These are phyloP conservation scores for Halteria grandinella DNA, from an alignment of 73 alveolate species.

Conservation along the genomic window DNA sequence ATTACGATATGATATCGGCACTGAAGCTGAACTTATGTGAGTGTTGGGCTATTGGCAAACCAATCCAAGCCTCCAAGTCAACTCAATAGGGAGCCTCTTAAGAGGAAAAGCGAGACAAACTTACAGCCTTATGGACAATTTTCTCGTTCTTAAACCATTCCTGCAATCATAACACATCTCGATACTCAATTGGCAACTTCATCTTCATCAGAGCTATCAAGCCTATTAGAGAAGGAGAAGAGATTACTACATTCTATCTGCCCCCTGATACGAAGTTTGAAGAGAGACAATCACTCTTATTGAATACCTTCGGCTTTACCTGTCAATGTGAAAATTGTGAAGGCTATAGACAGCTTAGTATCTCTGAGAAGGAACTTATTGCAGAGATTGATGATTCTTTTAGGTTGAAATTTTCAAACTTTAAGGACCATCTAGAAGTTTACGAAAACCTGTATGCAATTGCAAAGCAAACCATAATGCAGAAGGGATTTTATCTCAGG, in stretches of 20 bases:
- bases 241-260: background rate
- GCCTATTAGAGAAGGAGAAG: background rate
- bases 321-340: too few relatives aligned
- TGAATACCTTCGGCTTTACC: too few relatives aligned
- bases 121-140: background rate
- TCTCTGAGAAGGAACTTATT: too few relatives aligned
- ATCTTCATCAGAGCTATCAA: background rate
- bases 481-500: too few relatives aligned
- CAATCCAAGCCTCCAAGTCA: background rate
- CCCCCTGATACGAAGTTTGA: too few relatives aligned
- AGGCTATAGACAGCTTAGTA: too few relatives aligned
- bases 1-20: background rate
- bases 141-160: background rate
- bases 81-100: background rate
- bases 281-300: too few relatives aligned
- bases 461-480: too few relatives aligned
- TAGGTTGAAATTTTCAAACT: too few relatives aligned
- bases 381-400: too few relatives aligned
- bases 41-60: background rate
- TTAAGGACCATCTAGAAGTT: too few relatives aligned
- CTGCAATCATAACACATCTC: background rate
- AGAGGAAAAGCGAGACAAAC: background rate
- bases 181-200: background rate
- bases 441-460: too few relatives aligned
- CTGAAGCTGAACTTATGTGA: background rate